Conservation (phyloP, 2,329 filamentous ascomycete genomes). For the Botrytis porri region DNA sequence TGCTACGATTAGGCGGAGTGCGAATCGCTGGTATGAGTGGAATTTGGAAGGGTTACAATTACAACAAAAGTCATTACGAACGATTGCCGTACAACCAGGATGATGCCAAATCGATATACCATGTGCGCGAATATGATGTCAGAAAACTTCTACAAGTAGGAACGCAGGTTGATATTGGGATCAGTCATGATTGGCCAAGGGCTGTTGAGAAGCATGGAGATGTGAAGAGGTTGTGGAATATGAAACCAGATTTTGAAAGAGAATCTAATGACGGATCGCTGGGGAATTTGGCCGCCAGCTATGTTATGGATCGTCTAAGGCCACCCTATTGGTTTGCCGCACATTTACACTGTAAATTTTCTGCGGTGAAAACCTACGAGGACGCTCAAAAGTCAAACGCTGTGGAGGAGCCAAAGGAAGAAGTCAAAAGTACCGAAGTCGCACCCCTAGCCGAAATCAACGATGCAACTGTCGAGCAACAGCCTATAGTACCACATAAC, state of each 20-base stretch:
- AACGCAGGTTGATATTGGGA: constrained; percentile 84
- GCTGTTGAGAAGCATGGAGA: constrained; percentile 79
- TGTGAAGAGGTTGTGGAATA: constrained; percentile 61
- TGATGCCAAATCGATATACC: constrained; percentile 81
- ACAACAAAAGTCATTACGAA: constrained; percentile 78
- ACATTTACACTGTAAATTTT: constrained; percentile 86
- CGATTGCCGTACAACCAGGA: constrained; percentile 76
- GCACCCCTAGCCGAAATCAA: not conserved
- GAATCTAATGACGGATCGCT: constrained; percentile 75
- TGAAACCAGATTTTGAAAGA: constrained; percentile 70
- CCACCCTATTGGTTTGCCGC: constrained; percentile 91
- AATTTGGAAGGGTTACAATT: constrained; percentile 93
- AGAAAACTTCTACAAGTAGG: constrained; percentile 80
- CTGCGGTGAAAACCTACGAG: constrained; percentile 62
- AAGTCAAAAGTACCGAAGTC: not conserved
- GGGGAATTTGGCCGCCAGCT: constrained; percentile 75
- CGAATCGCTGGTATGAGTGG: constrained; percentile 88
- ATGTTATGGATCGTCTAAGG: constrained; percentile 76
- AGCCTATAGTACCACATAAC: constrained; percentile 45
- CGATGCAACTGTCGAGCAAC: not conserved
- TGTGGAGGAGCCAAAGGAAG: constrained; percentile 24
- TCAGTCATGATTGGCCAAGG: constrained; percentile 95
- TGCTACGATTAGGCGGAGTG: constrained; percentile 77
- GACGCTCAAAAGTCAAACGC: not conserved
- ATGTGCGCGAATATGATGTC: constrained; percentile 85